Evolutionary conservation across 106 monocot genomes (phyloP).

Genomic region (Dactylorhiza incarnata): DNA sequence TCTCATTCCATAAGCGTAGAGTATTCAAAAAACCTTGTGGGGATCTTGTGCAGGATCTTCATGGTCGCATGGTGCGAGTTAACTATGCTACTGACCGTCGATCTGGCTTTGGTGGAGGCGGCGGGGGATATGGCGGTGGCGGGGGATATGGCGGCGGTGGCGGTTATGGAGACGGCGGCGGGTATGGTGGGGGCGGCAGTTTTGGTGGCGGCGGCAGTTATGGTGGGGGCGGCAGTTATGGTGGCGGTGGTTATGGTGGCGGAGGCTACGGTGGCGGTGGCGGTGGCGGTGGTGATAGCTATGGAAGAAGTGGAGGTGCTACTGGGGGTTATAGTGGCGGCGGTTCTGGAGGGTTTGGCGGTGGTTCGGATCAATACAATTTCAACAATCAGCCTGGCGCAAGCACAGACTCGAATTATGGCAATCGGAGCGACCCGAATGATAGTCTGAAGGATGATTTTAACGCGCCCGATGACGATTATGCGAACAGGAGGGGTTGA

Average conservation of each 20-base stretch:
- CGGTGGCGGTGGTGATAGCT: constrained; percentile 6
- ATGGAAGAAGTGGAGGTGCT: neutral
- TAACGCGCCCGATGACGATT: constrained; percentile 25
- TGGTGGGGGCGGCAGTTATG: constrained; percentile 11
- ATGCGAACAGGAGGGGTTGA: constrained; percentile 21
- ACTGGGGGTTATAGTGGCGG: neutral
- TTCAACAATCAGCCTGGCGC: neutral
- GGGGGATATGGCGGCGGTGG: neutral
- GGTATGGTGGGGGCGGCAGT: constrained; percentile 9
- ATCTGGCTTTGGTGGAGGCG: constrained; percentile 2
- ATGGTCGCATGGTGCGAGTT: constrained; percentile 6
- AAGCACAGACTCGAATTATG: constrained; percentile 3
- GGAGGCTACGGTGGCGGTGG: constrained; percentile 9
- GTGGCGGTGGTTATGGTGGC: neutral
- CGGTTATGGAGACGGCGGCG: constrained; percentile 10
- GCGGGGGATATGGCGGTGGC: neutral
- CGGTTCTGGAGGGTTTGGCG: neutral
- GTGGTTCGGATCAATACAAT: neutral
- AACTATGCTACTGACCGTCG: constrained; percentile 2
- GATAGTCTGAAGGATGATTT: constrained; percentile 25
- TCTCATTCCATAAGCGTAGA: too few species aligned
- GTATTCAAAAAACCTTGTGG: too few species aligned
- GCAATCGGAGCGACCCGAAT: constrained; percentile 10
- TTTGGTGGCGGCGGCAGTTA: constrained; percentile 9
- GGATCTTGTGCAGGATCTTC: neutral